Base-by-base conservation (phyloP, 1,284 basidiomycete genomes). In the Leccinum subfulvum region DNA sequence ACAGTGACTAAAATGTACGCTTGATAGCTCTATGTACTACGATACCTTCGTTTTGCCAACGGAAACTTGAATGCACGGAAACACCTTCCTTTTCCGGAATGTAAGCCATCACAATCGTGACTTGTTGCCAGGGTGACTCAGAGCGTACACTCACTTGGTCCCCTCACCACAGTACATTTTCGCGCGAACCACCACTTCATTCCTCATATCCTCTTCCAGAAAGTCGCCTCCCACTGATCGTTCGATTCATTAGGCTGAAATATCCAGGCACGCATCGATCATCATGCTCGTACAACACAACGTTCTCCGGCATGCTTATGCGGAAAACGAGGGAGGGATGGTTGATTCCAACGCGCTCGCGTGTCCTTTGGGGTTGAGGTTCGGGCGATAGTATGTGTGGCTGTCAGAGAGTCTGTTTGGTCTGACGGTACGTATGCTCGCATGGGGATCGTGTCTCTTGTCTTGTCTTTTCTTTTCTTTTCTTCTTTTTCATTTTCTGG, bases 281-380 rank as follows among this genome's bases (percentile, higher is more conserved):
- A 79, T 98, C 61, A 85, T 91, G 58, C 85, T 99, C 58, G 84
- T 96, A 28, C 96, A 98, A 76, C 96, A 99, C 76, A 95, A 96
- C 74, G 79, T 98, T 60, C 82, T 96, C 49, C 94, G 92, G 85
- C 90, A 94, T 71, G 88, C 91, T 2, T 83, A 84, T 55, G 84
- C 84, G 5, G 85, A 88, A 39, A 86, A 88, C n/a, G 91, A 89
- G 55, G 84, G 84, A 9, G 92, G 94, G 69, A 83, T 91, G 60
- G 82, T 94, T 49, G 91, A 94, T 70, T 78, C 93, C 64, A 92
- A 93, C 71, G 79, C 86, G 14, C 83, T 89, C 60, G 92, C 94
- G 72, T 95, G 93, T 73, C 78, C 95, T 52, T 78, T 87, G 76
- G 80, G 94, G 57, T 69, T 94, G 72, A 79, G 93, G 65, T 95